Conservation (phyloP, 805 yeast genomes). For the Zygosaccharomyces lentus region DNA sequence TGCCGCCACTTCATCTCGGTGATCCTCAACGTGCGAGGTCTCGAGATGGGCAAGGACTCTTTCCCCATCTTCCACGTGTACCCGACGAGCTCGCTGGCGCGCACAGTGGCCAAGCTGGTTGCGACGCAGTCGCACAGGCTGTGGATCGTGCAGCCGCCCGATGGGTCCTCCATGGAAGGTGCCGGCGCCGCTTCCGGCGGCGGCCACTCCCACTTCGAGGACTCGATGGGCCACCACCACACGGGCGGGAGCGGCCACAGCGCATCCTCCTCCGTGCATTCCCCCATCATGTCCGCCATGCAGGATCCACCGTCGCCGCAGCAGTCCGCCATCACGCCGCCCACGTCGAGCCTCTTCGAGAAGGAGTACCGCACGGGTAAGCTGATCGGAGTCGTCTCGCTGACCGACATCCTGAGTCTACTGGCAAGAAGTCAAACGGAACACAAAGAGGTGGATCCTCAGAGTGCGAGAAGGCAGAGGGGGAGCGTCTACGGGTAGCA, state of each 20-base stretch:
- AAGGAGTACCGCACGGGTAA: slow-evolving; percentile 65
- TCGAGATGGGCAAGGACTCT: slow-evolving; percentile 82
- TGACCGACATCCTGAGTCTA: slow-evolving; percentile 82
- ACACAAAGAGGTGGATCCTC: slow-evolving; percentile 81
- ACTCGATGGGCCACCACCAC: slow-evolving; percentile 21
- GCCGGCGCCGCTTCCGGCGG: slow-evolving; percentile 11
- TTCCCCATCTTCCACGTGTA: slow-evolving; percentile 95
- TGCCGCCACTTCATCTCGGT: slow-evolving; percentile 86
- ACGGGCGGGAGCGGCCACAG: slow-evolving; percentile 19
- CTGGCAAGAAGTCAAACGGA: slow-evolving; percentile 57
- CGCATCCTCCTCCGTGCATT: slow-evolving; percentile 12
- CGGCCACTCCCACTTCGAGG: slow-evolving; percentile 26
- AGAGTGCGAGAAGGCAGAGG: slow-evolving; percentile 81
- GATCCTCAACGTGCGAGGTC: slow-evolving; percentile 80
- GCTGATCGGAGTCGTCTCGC: slow-evolving; percentile 83
- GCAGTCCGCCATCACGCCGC: slow-evolving; percentile 19
- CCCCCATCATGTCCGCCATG: slow-evolving; percentile 26
- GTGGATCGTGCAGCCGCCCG: slow-evolving; percentile 69
- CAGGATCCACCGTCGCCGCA: slow-evolving; percentile 22
- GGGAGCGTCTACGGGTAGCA: slow-evolving; percentile 42
- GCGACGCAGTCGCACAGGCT: slow-evolving; percentile 91
- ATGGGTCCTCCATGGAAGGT: slow-evolving; percentile 3
- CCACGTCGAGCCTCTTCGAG: slow-evolving; percentile 33
- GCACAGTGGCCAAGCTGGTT: slow-evolving; percentile 90
- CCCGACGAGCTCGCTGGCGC: slow-evolving; percentile 69